Evolutionary conservation across 1,284 basidiomycete species (phyloP), one percentile per base, ranked within the genome.

Genomic region (Mycosarcoma mackinlayi): DNA sequence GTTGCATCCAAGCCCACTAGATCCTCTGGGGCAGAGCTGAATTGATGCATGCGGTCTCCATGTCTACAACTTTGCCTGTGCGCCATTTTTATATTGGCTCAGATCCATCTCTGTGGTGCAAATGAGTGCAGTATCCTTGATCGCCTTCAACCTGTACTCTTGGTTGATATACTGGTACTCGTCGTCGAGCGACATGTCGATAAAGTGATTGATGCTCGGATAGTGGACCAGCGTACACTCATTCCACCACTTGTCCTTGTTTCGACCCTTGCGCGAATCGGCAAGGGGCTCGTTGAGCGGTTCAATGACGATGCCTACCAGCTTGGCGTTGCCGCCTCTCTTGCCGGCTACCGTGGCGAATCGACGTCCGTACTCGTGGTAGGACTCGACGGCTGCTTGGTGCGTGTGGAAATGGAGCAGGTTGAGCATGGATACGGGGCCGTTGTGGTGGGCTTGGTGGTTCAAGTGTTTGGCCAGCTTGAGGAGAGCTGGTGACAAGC

Each of bases 401-500:
- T 46, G 42, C 7, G 57, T 50, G 33, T 59, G 50, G 45, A 75
- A 75, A 21, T 68, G 64, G 3, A 75, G 51, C 33, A 75, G 40
- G 42, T 75, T 75, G 47, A 75, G 60, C 73, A 75, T 75, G 3
- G 60, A 64, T 6, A 75, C 68, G 6, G 69, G 53, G 1, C 61
- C 58, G 13, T 60, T 30, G 38, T 62, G 42, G 4, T 49, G 30
- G 7, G 45, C 57, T 7, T 40, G 25, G 28, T 47, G 42, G 16
- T 65, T 65, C 19, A 75, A 41, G 13, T 38, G 42, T n/a, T 55
- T 54, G 4, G 64, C 69, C 6, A 75, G 40, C 5, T 30, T 27
- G 9, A 73, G 59, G 3, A 75, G 59, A 1, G 58, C 60, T 16
- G 61, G 54, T 9, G 60, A 68, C 3, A 75, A 52, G 34, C 59